Evolutionary conservation across 2,329 filamentous ascomycete genomes (phyloP), one percentile per base, ranked within the genome.

Genomic region (Neofusicoccum laricinum): DNA sequence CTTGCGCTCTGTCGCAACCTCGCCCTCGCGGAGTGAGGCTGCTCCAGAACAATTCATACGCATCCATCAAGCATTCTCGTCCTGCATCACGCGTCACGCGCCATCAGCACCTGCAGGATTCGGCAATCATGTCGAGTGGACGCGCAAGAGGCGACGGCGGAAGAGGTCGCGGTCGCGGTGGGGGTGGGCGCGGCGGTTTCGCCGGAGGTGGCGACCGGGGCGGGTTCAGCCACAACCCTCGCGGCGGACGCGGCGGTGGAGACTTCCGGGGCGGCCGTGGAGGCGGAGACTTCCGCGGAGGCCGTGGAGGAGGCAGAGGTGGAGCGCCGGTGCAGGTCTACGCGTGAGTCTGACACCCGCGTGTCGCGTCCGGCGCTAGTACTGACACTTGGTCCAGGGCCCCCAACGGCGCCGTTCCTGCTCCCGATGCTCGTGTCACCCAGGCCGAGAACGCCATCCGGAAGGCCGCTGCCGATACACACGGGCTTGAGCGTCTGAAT

Each of bases 391-490:
- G n/a, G 12, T 25, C 1, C 32, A 63, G 59, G 11, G 4, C 17
- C 14, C 61, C 58, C 5, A 43, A 11, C 48, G 38, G n/a, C 40
- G 17, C 61, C 50, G n/a, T 46, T 15, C 49, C 50, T 11, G 38
- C 46, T 14, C 46, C 65, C n/a, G 50, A 41, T 36, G 66, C 59
- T 19, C 15, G 19, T 11, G 59, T 63, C 38, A 41, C 64, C 40
- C 11, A 40, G 10, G 32, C 59, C 19, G 70, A 75, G 32, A 70
- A 67, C 7, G 71, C 72, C 38, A 59, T 71, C 4, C 75, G 77
- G 49, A 66, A 75, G 57, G 67, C 64, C 40, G 61, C 73, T 1
- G 66, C 69, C 2, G 59, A 65, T n/a, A 67, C 69, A 1, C 62
- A 76, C 21, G 69, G 71, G 1, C 65, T 61, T 8, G 65, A 59